These are phyloP conservation scores for Verticillium albo-atrum DNA, from an alignment of 2,329 filamentous ascomycete genomes.

Conservation along the genomic window DNA sequence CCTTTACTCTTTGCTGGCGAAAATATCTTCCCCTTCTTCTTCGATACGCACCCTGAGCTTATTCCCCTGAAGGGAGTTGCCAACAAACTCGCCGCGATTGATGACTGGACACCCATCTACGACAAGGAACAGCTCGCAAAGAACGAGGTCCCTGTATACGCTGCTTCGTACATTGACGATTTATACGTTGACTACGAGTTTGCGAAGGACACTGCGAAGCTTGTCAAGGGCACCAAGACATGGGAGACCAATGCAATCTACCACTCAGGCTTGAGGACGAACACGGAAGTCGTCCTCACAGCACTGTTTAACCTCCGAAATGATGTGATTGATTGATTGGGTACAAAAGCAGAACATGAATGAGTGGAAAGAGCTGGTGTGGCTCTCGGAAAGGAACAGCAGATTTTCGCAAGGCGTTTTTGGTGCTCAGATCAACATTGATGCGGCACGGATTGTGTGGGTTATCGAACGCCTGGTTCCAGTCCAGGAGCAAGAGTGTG, in stretches of 20 bases:
- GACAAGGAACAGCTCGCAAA: conserved; percentile 65
- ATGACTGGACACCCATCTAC: conserved; percentile 74
- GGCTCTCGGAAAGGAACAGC: too few species aligned
- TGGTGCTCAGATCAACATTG: too few species aligned
- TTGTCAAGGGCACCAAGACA: conserved; percentile 72
- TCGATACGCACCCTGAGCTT: conserved; percentile 75
- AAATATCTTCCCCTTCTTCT: conserved; percentile 86
- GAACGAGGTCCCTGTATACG: conserved; percentile 83
- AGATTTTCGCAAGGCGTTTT: too few species aligned
- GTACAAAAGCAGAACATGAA: too few species aligned
- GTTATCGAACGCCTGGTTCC: too few species aligned
- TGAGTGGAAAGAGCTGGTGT: neutral
- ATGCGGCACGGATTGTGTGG: too few species aligned
- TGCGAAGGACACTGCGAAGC: conserved; percentile 66
- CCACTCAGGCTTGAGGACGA: conserved; percentile 74
- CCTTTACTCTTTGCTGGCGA: conserved; percentile 83
- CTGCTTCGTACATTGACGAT: conserved; percentile 77
- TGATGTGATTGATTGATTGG: conserved; percentile 48
- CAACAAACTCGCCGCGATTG: conserved; percentile 61
- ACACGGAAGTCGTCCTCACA: conserved; percentile 70
- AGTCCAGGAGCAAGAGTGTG: too few species aligned
- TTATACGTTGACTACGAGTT: conserved; percentile 86
- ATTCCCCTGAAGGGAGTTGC: conserved; percentile 62
- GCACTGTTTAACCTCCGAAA: conserved; percentile 75
- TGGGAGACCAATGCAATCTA: conserved; percentile 85